Base-by-base conservation (phyloP, 768 basidiomycete species). In the Butyriboletus loyo region DNA sequence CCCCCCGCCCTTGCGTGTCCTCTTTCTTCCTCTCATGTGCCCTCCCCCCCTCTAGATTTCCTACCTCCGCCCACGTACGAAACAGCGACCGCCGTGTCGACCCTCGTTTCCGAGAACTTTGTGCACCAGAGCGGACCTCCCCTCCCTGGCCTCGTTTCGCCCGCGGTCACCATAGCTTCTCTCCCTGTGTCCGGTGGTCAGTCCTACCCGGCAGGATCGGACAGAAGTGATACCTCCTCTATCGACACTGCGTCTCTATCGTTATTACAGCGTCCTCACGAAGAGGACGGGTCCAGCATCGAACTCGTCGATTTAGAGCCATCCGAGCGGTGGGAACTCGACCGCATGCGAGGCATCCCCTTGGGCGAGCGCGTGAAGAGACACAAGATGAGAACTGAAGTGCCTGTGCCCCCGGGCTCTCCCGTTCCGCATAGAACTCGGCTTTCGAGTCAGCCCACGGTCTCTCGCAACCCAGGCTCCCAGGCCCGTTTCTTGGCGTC, bases 1-100 rank as follows among this genome's bases (percentile, higher is more conserved):
- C 14, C 38, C 11, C n/a, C 39, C 43, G n/a, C 37, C 43, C 19
- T 43, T 35, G 15, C 31, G 2, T 43, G 4, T 48, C 8, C 46
- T 8, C 30, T 28, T 21, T 10, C 39, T 25, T 25, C 24, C 17
- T n/a, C 45, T 53, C 53, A 31, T 57, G 36, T 54, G 27, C 41
- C 55, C 27, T 70, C 75, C 36, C 13, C 15, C 42, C 80, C 30
- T 25, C 24, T 13, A 66, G 79, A 87, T 63, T 86, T 86, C 62
- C 86, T 85, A 7, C 89, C 89, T 13, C 88, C 89, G 25, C 81
- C 86, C 13, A 87, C 89, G 59, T 82, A 83, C 54, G 88, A 90
- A 67, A 77, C 75, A 9, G 75, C 77, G 14, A 73, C 77, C 6
- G 63, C 79, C 70, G 49, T 77, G 65, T 53, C 71, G 67, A 52